Percentiles rank a stretch among this genome's conserved stretches.
Conservation (phyloP, 139 green algal genomes). For the Dunaliella primolecta region DNA sequence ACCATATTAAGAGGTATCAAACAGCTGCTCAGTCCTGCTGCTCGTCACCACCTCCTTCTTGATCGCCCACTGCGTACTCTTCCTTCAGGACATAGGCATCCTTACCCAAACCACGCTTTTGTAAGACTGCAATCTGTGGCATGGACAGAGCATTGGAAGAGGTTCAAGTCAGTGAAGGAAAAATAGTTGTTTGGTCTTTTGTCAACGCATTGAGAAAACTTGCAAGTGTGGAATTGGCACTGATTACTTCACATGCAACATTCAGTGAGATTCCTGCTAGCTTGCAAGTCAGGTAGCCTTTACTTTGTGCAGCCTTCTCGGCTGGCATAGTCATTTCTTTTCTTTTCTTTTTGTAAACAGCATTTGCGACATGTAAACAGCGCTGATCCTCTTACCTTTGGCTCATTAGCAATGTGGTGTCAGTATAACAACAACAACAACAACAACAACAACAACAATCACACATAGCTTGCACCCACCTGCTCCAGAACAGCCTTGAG, state of each 20-base stretch:
- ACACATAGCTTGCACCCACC: constrained; percentile 14
- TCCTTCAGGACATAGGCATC: constrained; percentile 58
- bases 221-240: not conserved
- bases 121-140: constrained; percentile 16
- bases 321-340: no score
- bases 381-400: not conserved
- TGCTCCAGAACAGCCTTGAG: constrained; percentile 49
- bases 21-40: no score
- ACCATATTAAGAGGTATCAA: no score
- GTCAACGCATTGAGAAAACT: no score
- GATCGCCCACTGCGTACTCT: constrained; percentile 25
- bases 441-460: not conserved
- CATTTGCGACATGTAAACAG: no score
- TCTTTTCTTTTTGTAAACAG: no score
- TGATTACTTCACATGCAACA: not conserved
- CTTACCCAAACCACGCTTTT: constrained; percentile 37
- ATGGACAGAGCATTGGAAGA: not conserved
- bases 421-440: not conserved
- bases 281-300: no score
- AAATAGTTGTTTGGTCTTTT: no score
- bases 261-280: not conserved
- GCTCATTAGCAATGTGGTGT: not conserved
- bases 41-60: no score
- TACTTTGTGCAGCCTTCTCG: no score
- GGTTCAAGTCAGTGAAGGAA: not conserved